Base-by-base conservation (phyloP, 1,284 basidiomycete species). In the Porodaedalea pini region DNA sequence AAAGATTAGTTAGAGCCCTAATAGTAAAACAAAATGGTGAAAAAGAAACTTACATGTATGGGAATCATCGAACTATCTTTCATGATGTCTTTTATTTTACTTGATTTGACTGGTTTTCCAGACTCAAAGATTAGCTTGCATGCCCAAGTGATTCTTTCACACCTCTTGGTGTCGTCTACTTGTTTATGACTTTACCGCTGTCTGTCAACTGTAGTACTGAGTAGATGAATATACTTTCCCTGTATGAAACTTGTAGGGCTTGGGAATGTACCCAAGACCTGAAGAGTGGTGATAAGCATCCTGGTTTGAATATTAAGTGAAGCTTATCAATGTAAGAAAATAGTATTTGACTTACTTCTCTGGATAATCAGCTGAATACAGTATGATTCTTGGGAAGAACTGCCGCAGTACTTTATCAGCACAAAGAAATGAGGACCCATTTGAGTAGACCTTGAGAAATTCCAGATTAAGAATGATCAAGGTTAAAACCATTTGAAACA, bases 341-440 rank as follows among this genome's bases (percentile, higher is more conserved):
- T 11, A 48, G 6, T 13, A 27, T 6, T 17, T 15, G 52, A 66
- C 66, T 52, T 57, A 73, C 73, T 71, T 74, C 59, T 75, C 73
- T 2, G 72, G 74, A 61, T 75, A 75, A 63, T 75, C 73, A 1
- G 72, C 72, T 7, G 71, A 70, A 56, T 75, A 74, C 15, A 67
- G 67, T 32, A 74, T 69, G 21, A 75, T n/a, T n/a, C n/a, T n/a
- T n/a, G n/a, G n/a, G n/a, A n/a, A n/a, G n/a, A n/a, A n/a, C n/a
- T n/a, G n/a, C n/a, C n/a, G n/a, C n/a, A n/a, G n/a, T n/a, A n/a
- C n/a, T n/a, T n/a, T n/a, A n/a, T n/a, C n/a, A n/a, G n/a, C n/a
- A n/a, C n/a, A n/a, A n/a, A n/a, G n/a, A n/a, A n/a, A n/a, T n/a
- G n/a, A n/a, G n/a, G n/a, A 57, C 2, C 68, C 64, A 39, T 68